Base-by-base conservation (phyloP, 352 stramenopile genomes). In the Saprolegnia parasitica region DNA sequence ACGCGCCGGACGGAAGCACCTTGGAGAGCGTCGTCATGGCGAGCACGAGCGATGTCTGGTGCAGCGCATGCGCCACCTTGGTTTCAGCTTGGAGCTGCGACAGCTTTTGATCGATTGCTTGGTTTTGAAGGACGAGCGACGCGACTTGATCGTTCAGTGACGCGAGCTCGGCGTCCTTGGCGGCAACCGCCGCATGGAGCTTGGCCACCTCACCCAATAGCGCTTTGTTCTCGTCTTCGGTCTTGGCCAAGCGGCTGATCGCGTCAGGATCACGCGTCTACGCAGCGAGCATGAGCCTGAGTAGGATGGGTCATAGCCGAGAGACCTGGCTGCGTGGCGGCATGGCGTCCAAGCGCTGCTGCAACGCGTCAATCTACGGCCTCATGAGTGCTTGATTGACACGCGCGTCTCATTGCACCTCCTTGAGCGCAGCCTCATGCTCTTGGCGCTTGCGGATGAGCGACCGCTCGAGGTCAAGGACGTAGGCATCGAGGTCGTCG, bases 381-480 rank as follows among this genome's bases (percentile, higher is more conserved):
- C 42, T 15, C 42, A 10, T 16, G 13, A 60, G 20, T 13, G 52
- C 52, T 26, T 24, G 20, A 4, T 60, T 4, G 4, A 13, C 20
- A n/a, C 3, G 10, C 4, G n/a, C 11, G 35, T 8, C 4, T 55
- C 47, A 9, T 4, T 24, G 52, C 52, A 60, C 63, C 46, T 62
- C 13, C 35, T 70, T 70, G 35, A 46, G 23, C 40, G 63, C 63
- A 47, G 32, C 39, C 16, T 60, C 63, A 8, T 20, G 15, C 55
- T 70, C 63, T 20, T 70, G 63, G 15, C 55, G 54, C 63, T 70
- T 70, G 11, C 50, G 35, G 39, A 70, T 70, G 5, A 70, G 47
- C 13, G 63, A 63, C 40, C 63, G 49, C 26, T 70, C 63, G 11
- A 70, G 35, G 42, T 70, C 63, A 24, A 49, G 4, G 20, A 70